Percentiles rank a stretch among this genome's conserved stretches.
phyloP scores from a whole-genome alignment of 2,329 filamentous ascomycete genomes.

The Ploettnerulaceae sp. region DNA sequence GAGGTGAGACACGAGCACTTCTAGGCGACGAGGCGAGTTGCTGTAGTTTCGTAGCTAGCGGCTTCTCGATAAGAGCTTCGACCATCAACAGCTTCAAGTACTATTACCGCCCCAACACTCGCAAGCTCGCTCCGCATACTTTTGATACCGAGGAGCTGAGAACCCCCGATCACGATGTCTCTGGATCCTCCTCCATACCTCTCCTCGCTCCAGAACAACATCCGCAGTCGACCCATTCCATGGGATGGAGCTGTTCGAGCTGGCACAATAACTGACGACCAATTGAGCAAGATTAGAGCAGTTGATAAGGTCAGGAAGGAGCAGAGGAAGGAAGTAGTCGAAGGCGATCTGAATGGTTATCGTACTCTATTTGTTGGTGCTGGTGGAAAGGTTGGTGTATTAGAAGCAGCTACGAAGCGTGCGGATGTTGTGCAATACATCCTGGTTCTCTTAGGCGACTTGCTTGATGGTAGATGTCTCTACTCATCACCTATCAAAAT shows the following conservation, averaged over 20 bases:
- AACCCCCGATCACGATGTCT: conserved; percentile 59
- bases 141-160: conserved; percentile 21
- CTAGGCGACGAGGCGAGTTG: background rate
- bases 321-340: conserved; percentile 76
- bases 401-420: conserved; percentile 81
- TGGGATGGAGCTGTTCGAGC: conserved; percentile 96
- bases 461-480: conserved; percentile 68
- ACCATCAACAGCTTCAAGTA: conserved; percentile 15
- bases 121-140: conserved; percentile 17
- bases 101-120: background rate
- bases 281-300: conserved; percentile 91
- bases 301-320: conserved; percentile 96
- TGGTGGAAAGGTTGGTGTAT: conserved; percentile 63
- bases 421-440: conserved; percentile 93
- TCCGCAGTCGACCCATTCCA: conserved; percentile 89
- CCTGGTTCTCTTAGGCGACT: conserved; percentile 79
- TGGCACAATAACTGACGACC: conserved; percentile 87
- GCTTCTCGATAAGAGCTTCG: conserved; percentile 29
- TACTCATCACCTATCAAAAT: background rate
- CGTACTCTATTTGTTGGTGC: conserved; percentile 73
- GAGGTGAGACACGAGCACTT: too few species aligned
- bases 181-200: conserved; percentile 87
- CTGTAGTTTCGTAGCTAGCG: conserved; percentile 13
- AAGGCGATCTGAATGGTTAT: conserved; percentile 76
- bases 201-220: conserved; percentile 90